Evolutionary conservation across 148 eudicot species (phyloP).

Genomic region (Camellia sinensis): DNA sequence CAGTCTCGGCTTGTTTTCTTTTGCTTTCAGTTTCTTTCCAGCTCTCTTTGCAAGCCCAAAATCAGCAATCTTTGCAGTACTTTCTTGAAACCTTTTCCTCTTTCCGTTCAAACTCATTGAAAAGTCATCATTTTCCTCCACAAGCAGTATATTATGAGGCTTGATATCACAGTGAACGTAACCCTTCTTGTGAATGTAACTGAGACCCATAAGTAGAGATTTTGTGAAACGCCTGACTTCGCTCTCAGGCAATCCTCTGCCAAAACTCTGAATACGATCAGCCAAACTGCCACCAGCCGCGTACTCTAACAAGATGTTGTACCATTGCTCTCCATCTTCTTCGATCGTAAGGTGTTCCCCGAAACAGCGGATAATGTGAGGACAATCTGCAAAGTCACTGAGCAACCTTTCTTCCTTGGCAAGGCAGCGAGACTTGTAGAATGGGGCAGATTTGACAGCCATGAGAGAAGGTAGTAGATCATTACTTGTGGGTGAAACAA

Average conservation of each 20-base stretch:
- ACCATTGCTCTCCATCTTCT: not conserved
- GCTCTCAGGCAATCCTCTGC: not conserved
- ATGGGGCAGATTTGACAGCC: slow-evolving; percentile 2
- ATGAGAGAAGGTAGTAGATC: not conserved
- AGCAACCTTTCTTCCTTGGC: not conserved
- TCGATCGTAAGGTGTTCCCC: not conserved
- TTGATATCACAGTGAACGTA: slow-evolving; percentile 25
- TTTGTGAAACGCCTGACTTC: not conserved
- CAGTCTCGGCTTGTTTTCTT: not conserved
- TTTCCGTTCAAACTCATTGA: too few species aligned
- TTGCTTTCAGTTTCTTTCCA: not conserved
- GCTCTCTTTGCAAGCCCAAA: slow-evolving; percentile 13
- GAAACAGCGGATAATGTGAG: slow-evolving; percentile 8
- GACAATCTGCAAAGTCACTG: not conserved
- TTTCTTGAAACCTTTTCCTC: not conserved
- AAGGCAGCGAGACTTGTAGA: not conserved
- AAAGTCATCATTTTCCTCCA: not conserved
- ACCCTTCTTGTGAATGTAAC: slow-evolving; percentile 12
- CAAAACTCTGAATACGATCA: not conserved
- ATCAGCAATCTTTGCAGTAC: slow-evolving; percentile 12
- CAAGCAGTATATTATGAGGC: slow-evolving; percentile 18
- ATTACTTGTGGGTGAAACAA: not conserved
- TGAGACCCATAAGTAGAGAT: slow-evolving; percentile 1
- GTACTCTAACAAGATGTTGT: slow-evolving; percentile 17
- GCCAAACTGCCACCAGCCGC: slow-evolving; percentile 16